phyloP scores from a whole-genome alignment of 352 stramenopile genomes.

The Pythium aphanidermatum region DNA sequence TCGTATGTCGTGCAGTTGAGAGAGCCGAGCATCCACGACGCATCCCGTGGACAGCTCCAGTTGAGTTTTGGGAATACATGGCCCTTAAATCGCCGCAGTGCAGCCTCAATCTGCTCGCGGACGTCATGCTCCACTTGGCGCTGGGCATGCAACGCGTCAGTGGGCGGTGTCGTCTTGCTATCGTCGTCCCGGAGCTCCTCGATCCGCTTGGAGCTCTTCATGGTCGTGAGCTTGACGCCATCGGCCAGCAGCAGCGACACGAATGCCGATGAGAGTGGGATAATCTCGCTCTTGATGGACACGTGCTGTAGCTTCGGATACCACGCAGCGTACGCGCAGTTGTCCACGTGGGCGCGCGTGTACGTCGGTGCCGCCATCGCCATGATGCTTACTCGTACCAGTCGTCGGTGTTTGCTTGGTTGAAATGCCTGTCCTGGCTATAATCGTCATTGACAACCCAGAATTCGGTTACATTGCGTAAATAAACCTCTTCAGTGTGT shows the following conservation, averaged over 20 bases:
- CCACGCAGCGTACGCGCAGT: slow-evolving; percentile 75
- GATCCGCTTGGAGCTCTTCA: slow-evolving; percentile 2
- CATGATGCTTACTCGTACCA: too few species aligned
- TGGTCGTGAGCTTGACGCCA: slow-evolving; percentile 46
- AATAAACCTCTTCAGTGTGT: background rate
- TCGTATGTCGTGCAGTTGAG: slow-evolving; percentile 78
- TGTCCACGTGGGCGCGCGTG: slow-evolving; percentile 63
- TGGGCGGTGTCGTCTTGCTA: too few species aligned
- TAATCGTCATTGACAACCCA: too few species aligned
- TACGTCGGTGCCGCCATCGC: slow-evolving; percentile 30
- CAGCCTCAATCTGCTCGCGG: slow-evolving; percentile 53
- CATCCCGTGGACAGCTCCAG: slow-evolving; percentile 92
- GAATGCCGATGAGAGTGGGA: slow-evolving; percentile 46
- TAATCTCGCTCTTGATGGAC: slow-evolving; percentile 53
- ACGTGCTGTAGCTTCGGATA: slow-evolving; percentile 52
- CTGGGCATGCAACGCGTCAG: slow-evolving; percentile 19
- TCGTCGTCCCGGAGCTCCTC: slow-evolving; percentile 21
- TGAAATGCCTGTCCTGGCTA: too few species aligned
- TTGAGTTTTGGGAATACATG: slow-evolving; percentile 90
- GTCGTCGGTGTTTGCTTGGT: too few species aligned
- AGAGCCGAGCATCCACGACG: slow-evolving; percentile 86
- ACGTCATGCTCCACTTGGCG: slow-evolving; percentile 32
- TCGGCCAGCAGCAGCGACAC: slow-evolving; percentile 63
- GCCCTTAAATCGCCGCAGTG: slow-evolving; percentile 58
- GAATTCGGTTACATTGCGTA: background rate